These are phyloP conservation scores for Neospora caninum DNA, from an alignment of 169 alveolate species.

Conservation along the genomic window DNA sequence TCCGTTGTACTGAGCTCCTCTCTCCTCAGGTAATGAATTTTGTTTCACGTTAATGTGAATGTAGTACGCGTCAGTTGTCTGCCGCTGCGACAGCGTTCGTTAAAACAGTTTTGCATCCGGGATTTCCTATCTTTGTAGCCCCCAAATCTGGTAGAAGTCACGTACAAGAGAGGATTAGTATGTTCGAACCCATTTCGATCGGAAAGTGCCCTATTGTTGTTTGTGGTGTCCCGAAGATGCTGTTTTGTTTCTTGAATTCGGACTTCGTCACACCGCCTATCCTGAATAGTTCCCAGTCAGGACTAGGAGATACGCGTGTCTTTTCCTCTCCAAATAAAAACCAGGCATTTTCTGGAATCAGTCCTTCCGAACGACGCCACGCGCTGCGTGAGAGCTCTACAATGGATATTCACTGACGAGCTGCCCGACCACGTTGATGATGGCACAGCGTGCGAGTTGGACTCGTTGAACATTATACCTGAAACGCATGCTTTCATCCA, in stretches of 20 bases:
- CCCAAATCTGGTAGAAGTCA: too few relatives aligned
- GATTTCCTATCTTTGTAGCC: too few relatives aligned
- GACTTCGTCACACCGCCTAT: not conserved
- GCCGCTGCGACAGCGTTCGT: too few relatives aligned
- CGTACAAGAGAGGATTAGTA: not conserved
- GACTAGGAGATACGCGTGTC: not conserved
- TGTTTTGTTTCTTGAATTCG: not conserved
- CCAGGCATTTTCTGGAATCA: not conserved
- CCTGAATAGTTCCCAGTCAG: not conserved
- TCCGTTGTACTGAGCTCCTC: not conserved
- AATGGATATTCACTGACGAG: constrained; percentile 18
- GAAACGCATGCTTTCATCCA: constrained; percentile 68
- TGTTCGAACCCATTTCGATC: too few relatives aligned
- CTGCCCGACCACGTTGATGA: not conserved
- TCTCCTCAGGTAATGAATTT: not conserved
- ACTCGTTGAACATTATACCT: not conserved
- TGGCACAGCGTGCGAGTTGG: not conserved
- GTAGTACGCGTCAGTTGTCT: too few relatives aligned
- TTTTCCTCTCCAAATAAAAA: not conserved
- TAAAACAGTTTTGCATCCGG: too few relatives aligned
- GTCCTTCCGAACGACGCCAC: not conserved
- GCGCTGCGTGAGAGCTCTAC: not conserved
- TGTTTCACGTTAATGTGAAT: too few relatives aligned
- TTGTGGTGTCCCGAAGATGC: too few relatives aligned
- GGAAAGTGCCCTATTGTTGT: too few relatives aligned